Conservation (phyloP, 2,329 filamentous ascomycete genomes). For the Apiospora koreana region DNA sequence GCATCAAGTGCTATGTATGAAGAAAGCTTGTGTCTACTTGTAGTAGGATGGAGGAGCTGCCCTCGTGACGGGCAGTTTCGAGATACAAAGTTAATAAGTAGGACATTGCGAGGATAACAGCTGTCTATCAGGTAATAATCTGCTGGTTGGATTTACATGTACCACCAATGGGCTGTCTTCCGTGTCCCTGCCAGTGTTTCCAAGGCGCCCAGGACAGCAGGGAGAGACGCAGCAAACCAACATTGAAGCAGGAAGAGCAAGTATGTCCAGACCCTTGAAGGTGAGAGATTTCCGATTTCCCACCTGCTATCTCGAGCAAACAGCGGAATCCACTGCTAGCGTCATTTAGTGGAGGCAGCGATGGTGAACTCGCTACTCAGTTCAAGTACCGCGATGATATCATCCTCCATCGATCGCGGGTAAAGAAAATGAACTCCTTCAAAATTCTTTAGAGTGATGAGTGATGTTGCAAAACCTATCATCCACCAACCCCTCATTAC, state of each 20-base stretch:
- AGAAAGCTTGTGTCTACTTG: background rate
- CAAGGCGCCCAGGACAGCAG: background rate
- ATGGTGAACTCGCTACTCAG: background rate
- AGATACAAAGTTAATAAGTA: background rate
- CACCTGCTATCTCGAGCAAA: background rate
- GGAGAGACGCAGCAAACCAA: background rate
- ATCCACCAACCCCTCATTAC: background rate
- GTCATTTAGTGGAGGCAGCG: conserved; percentile 11
- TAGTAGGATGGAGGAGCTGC: background rate
- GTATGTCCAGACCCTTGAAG: background rate
- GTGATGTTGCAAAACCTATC: background rate
- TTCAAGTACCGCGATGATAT: conserved; percentile 10
- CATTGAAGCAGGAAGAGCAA: background rate
- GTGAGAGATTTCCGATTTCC: background rate
- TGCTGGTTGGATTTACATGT: background rate
- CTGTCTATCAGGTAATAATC: background rate
- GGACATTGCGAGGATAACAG: background rate
- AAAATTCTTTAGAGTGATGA: background rate
- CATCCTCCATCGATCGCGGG: conserved; percentile 8
- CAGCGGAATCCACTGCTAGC: conserved; percentile 11
- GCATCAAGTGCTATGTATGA: too few species aligned
- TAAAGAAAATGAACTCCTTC: background rate
- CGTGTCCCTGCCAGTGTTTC: background rate
- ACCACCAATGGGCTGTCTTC: background rate
- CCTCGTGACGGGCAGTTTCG: background rate